A percentile compares a stretch with the other conserved stretches of the same genome.
Evolutionary conservation across 305 asterid genomes (phyloP).

Genomic region (Fraxinus baroniana): DNA sequence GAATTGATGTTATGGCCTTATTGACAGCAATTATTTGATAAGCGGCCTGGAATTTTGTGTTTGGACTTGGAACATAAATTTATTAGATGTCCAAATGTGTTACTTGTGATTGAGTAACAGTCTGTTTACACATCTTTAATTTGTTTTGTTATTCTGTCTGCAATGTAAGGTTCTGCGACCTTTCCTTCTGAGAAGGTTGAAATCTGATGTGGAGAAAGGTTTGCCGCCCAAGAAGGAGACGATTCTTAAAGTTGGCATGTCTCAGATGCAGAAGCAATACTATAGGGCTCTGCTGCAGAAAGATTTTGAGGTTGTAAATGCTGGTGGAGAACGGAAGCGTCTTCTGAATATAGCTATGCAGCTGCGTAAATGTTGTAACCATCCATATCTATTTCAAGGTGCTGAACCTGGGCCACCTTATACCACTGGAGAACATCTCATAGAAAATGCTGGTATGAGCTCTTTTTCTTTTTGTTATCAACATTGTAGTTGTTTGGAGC

Average conservation of each 20-base stretch:
- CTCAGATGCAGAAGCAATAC: slow-evolving; percentile 98
- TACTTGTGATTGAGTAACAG: not conserved
- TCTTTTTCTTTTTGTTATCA: slow-evolving; percentile 3
- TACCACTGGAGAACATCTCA: slow-evolving; percentile 82
- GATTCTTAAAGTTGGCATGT: slow-evolving; percentile 97
- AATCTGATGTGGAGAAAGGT: slow-evolving; percentile 99
- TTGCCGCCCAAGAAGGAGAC: slow-evolving; percentile 99
- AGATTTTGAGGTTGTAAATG: slow-evolving; percentile 98
- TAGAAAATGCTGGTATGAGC: slow-evolving; percentile 85
- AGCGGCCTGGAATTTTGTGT: not conserved
- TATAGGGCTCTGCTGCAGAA: slow-evolving; percentile 92
- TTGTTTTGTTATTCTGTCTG: slow-evolving; percentile 8
- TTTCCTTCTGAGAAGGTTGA: slow-evolving; percentile 91
- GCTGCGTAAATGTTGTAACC: slow-evolving; percentile 95
- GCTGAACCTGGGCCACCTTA: slow-evolving; percentile 99
- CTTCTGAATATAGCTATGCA: slow-evolving; percentile 98
- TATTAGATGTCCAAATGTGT: not conserved
- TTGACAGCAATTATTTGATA: not conserved
- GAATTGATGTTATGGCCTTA: not conserved
- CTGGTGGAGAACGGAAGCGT: slow-evolving; percentile 99
- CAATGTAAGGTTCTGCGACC: slow-evolving; percentile 82
- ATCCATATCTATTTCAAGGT: slow-evolving; percentile 97
- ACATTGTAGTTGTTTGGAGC: not conserved
- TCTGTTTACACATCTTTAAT: not conserved
- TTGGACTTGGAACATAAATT: slow-evolving; percentile 5